Conservation (phyloP, 169 alveolate genomes). For the Plasmodium blacklocki region DNA sequence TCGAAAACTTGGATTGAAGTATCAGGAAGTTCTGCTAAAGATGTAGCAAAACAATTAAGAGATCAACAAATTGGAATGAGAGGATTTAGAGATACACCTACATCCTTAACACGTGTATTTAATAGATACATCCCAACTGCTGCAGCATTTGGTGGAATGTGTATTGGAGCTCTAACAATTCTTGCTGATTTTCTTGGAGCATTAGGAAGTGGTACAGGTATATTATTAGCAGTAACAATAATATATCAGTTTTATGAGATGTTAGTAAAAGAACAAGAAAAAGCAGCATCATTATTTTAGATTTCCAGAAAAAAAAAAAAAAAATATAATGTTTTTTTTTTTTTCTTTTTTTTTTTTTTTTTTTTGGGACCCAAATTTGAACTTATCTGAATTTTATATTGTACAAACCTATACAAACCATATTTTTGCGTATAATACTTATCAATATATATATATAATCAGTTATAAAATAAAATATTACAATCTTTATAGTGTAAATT, state of each 20-base stretch:
- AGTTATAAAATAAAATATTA: not conserved
- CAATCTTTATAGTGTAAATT: not conserved
- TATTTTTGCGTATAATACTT: too few species aligned
- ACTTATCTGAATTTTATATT: too few species aligned
- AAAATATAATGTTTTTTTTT: not conserved
- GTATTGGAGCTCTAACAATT: constrained; percentile 99
- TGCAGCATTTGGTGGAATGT: constrained; percentile 99
- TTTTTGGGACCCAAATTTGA: too few species aligned
- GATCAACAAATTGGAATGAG: constrained; percentile 95
- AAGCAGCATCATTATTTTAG: constrained; percentile 90
- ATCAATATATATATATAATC: not conserved
- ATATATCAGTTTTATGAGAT: constrained; percentile 99
- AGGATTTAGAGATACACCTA: constrained; percentile 88
- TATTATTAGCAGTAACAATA: constrained; percentile 98
- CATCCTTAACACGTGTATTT: constrained; percentile 85
- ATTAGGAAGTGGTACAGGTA: constrained; percentile 99
- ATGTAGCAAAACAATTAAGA: constrained; percentile 99
- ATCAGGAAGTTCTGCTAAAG: constrained; percentile 98
- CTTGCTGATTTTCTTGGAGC: constrained; percentile 99
- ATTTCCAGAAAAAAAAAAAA: constrained; percentile 23
- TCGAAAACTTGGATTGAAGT: constrained; percentile 99
- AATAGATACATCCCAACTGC: constrained; percentile 99
- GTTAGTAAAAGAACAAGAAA: constrained; percentile 96
- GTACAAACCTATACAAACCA: too few species aligned
- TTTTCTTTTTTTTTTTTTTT: too few species aligned